Evolutionary conservation across 108 stramenopile genomes (phyloP), one percentile per base, ranked within the genome.

Genomic region (Stephanodiscus minutulus): DNA sequence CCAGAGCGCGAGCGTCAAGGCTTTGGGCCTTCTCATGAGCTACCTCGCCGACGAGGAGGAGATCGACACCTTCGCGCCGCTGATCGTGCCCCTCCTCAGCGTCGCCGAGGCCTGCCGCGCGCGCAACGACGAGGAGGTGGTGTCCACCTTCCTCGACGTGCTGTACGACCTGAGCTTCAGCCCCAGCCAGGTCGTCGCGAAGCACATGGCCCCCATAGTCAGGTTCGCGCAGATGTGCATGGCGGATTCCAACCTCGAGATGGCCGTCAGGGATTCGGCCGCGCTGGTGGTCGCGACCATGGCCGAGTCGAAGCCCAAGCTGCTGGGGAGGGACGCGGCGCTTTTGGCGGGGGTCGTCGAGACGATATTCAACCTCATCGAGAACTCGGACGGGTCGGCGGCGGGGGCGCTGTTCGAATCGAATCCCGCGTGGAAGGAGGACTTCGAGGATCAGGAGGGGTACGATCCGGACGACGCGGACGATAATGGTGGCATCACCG

Each of bases 351-450:
- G 79, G 35, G 76, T 94, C 15, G 66, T 96, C 41, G 91, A 92
- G 54, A 87, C 92, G 1, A 70, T 97, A 57, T 91, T 97, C 82
- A 79, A 85, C 25, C 65, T 97, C 11, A 97, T 98, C 50, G 96
- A 97, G 62, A 86, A 83, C 41, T 88, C 89, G 37, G 85, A 90
- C 25, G 93, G 91, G 21, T 88, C 86, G 28, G 97, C 95, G 5
- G 96, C 96, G n/a, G 97, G 96, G 5, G 95, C 97, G 28, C 64
- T 98, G 50, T 97, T 97, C 78, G 93, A 92, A 72, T 94, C 88
- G 58, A 95, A 92, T 78, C 93, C 86, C 1, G 85, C 87, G 10
- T 93, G 93, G 91, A 88, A 84, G 69, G 85, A 91, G 55, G 91
- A 93, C 68, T 66, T 91, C 58, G 87, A 86, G 25, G 86, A 82